Conservation (phyloP, 2,329 filamentous ascomycete genomes). For the Curvularia lunata region DNA sequence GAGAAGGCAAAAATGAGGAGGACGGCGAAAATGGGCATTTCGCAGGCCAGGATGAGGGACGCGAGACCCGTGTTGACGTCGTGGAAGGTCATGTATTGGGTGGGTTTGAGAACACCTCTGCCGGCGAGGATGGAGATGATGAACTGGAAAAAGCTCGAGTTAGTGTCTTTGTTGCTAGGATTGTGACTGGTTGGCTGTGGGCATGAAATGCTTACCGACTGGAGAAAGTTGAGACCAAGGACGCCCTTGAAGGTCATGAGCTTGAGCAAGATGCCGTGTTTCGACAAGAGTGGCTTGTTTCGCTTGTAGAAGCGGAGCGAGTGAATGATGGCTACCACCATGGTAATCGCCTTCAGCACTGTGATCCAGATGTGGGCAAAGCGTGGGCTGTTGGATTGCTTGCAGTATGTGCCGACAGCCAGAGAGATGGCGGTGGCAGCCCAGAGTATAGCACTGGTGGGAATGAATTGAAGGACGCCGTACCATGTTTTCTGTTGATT, state of each 20-base stretch:
- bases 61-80: slow-evolving; percentile 38
- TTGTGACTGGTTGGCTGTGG: not conserved
- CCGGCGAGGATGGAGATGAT: slow-evolving; percentile 40
- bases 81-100: slow-evolving; percentile 39
- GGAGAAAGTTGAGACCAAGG: slow-evolving; percentile 38
- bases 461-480: slow-evolving; percentile 42
- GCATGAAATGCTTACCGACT: slow-evolving; percentile 31
- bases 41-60: slow-evolving; percentile 37
- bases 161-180: not conserved
- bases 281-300: slow-evolving; percentile 28
- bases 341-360: slow-evolving; percentile 29
- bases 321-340: slow-evolving; percentile 28
- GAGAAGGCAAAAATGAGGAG: slow-evolving; percentile 37
- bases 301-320: slow-evolving; percentile 35
- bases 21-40: slow-evolving; percentile 43
- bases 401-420: slow-evolving; percentile 38
- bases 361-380: slow-evolving; percentile 44
- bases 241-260: slow-evolving; percentile 43
- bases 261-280: slow-evolving; percentile 39
- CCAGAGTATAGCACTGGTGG: slow-evolving; percentile 38
- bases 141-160: slow-evolving; percentile 19
- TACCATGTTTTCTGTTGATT: slow-evolving; percentile 37
- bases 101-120: slow-evolving; percentile 28
- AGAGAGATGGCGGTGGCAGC: slow-evolving; percentile 32
- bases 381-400: slow-evolving; percentile 35